Conservation (phyloP, 495 filamentous ascomycete species). For the Viridothelium virens region DNA sequence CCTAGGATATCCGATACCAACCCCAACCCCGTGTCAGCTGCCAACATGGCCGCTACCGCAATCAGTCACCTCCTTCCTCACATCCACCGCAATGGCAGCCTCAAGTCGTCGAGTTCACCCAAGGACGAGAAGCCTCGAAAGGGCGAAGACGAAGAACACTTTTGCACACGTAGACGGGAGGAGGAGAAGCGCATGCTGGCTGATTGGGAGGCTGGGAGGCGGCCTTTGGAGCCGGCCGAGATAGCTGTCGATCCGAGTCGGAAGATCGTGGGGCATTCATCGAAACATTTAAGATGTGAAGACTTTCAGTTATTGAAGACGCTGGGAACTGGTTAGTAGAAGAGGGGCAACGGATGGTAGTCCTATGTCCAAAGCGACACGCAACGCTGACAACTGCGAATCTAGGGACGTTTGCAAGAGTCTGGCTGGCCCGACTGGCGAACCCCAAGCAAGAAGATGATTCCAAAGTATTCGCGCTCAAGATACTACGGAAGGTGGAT, state of each 20-base stretch:
- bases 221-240: constrained; percentile 45
- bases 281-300: constrained; percentile 48
- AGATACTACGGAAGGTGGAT: constrained; percentile 86
- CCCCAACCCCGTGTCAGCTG: not conserved
- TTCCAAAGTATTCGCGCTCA: constrained; percentile 80
- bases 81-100: constrained; percentile 8
- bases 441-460: constrained; percentile 28
- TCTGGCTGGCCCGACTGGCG: constrained; percentile 69
- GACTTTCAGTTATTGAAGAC: constrained; percentile 87
- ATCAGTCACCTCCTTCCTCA: constrained; percentile 8
- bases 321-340: constrained; percentile 66
- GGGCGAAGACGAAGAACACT: constrained; percentile 20
- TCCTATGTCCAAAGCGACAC: not conserved
- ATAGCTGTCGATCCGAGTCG: constrained; percentile 47
- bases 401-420: constrained; percentile 88
- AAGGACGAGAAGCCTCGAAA: constrained; percentile 8
- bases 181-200: constrained; percentile 45
- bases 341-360: not conserved
- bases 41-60: constrained; percentile 5
- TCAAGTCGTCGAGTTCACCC: constrained; percentile 5
- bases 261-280: constrained; percentile 52
- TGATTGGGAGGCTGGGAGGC: constrained; percentile 42
- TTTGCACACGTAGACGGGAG: constrained; percentile 27
- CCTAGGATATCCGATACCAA: not conserved
- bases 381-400: constrained; percentile 32